phyloP scores from a whole-genome alignment of 108 stramenopile genomes.

The Pelagomonas calceolata region DNA sequence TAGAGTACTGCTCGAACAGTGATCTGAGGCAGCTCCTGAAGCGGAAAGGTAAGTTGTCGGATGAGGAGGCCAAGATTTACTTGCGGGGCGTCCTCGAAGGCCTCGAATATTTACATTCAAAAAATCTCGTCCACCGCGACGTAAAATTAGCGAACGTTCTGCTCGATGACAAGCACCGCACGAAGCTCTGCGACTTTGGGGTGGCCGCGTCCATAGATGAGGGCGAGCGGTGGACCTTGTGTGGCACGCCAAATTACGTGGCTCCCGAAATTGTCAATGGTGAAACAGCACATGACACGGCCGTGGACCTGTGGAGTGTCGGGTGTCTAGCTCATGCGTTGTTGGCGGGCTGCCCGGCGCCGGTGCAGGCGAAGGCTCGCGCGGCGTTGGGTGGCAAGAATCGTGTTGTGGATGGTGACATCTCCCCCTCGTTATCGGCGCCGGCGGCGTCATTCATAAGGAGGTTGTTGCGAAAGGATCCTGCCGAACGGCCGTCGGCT shows the following conservation, averaged over 20 bases:
- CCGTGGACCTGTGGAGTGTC: not conserved
- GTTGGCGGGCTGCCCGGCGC: not conserved
- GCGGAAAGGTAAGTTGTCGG: slow-evolving; percentile 38
- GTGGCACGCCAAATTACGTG: slow-evolving; percentile 99
- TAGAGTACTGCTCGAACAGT: not conserved
- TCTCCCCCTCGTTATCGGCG: too few species aligned
- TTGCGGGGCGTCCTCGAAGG: slow-evolving; percentile 74
- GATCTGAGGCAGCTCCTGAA: not conserved
- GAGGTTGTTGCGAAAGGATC: too few species aligned
- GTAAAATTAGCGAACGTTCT: slow-evolving; percentile 97
- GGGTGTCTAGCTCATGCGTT: not conserved
- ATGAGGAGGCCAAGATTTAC: slow-evolving; percentile 66
- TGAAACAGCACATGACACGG: not conserved
- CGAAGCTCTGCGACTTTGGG: slow-evolving; percentile 75
- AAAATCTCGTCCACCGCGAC: slow-evolving; percentile 92
- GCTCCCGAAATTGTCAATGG: slow-evolving; percentile 94
- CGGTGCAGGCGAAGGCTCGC: not conserved
- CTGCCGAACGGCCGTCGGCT: too few species aligned
- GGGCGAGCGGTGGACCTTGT: slow-evolving; percentile 88
- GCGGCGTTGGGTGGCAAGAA: not conserved
- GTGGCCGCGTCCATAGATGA: slow-evolving; percentile 52
- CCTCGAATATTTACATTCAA: slow-evolving; percentile 73
- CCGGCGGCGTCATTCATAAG: too few species aligned
- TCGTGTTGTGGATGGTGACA: too few species aligned
- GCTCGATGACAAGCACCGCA: slow-evolving; percentile 59